Evolutionary conservation across 164 flowering plant species (phyloP), one percentile per base, ranked within the genome.

Genomic region (Taxillus chinensis): DNA sequence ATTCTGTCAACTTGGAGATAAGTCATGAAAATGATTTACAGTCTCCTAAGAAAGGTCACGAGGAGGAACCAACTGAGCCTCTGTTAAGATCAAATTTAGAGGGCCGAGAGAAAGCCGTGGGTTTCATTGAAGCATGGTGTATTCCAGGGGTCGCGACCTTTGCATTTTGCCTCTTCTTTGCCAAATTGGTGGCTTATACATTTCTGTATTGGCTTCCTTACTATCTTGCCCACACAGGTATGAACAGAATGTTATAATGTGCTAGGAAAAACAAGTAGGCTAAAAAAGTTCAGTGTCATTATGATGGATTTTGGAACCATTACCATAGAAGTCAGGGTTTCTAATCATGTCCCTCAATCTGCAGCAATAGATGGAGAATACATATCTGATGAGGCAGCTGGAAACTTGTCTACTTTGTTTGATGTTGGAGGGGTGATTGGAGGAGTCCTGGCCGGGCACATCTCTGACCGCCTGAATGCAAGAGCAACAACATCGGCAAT

Each of bases 181-280:
- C 91, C 49, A 93, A 93, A 62, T 70, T 93, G 84, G 98, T 93
- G 62, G 97, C 95, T 5, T 90, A 93, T 54, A 88, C 98, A 15
- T 90, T 93, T 74, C 86, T 93, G 17, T 93, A 93, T 67, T 93
- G 97, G 98, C 97, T 93, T 43, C 98, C 98, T 8, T 90, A 82
- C 82, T 93, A 93, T 75, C 72, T 93, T 64, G 83, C 84, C 74
- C 84, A 83, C 70, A 93, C 98, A 72, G 95, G 98, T 90, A 81
- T 38, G 13, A 7, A 27, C 27, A 27, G 0, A 27, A 27, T 27
- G 27, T 27, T 27, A 27, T 27, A 27, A 27, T 27, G 27, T 27
- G 27, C 27, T 27, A 27, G 27, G 27, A 27, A 27, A 27, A 2
- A 27, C 27, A 27, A 27, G 27, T 27, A 27, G 27, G 27, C 27